Evolutionary conservation across 768 basidiomycete genomes (phyloP).

Genomic region (Lactarius deliciosus): DNA sequence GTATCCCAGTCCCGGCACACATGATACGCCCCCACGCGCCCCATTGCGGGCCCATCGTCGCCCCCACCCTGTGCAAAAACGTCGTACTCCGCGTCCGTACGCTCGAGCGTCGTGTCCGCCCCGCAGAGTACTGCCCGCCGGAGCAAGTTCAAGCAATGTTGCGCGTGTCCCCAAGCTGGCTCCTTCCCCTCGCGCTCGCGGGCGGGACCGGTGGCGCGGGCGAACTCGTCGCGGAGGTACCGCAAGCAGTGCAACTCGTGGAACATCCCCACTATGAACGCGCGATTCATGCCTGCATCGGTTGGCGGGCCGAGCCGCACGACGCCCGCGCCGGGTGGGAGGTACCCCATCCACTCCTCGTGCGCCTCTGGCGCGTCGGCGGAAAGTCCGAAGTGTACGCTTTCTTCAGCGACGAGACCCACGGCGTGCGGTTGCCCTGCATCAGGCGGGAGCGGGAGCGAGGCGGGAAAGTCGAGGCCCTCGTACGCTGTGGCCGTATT

Average conservation of each 20-base stretch:
- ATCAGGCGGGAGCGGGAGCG: constrained; percentile 28
- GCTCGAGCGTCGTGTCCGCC: constrained; percentile 41
- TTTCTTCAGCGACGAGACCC: constrained; percentile 2
- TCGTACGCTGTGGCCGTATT: constrained; percentile 32
- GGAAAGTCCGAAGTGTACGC: constrained; percentile 27
- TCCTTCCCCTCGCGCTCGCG: constrained; percentile 3
- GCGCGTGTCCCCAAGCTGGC: constrained; percentile 34
- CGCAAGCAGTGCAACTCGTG: constrained; percentile 52
- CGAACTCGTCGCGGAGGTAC: constrained; percentile 34
- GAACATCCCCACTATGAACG: constrained; percentile 43
- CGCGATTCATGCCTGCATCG: constrained; percentile 17
- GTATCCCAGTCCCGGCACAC: constrained; percentile 38
- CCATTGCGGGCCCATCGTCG: constrained; percentile 26
- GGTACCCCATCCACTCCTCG: constrained; percentile 35
- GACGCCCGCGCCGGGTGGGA: constrained; percentile 34
- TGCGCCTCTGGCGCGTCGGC: constrained; percentile 34
- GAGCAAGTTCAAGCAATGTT: constrained; percentile 43
- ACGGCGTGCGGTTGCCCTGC: background rate
- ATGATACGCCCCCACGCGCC: constrained; percentile 37
- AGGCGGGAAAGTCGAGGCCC: constrained; percentile 36
- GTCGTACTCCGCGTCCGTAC: constrained; percentile 29
- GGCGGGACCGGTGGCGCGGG: constrained; percentile 22
- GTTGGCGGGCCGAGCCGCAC: constrained; percentile 13
- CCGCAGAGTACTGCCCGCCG: constrained; percentile 40
- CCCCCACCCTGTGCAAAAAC: constrained; percentile 19